These are phyloP conservation scores for Carex arenaria DNA, from an alignment of 202 grass and related monocot genomes.

Conservation along the genomic window DNA sequence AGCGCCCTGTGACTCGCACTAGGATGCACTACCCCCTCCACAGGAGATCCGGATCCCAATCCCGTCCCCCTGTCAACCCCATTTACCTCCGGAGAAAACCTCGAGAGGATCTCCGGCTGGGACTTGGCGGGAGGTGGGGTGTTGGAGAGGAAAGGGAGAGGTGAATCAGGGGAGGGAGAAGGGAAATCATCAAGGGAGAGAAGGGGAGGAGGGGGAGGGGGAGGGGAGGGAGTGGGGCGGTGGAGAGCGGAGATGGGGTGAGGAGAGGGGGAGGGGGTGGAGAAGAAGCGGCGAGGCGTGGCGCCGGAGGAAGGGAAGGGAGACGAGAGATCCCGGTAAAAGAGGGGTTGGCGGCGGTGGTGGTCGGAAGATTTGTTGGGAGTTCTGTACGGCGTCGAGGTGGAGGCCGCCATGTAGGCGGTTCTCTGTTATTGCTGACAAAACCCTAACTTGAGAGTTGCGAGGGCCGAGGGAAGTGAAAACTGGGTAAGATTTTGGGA, in stretches of 20 bases:
- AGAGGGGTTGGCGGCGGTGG: constrained; percentile 59
- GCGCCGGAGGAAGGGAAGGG: constrained; percentile 41
- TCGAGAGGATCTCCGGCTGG: constrained; percentile 19
- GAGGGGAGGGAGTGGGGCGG: constrained; percentile 22
- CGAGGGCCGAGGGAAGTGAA: not conserved
- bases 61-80: constrained; percentile 28
- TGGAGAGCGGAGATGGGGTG: constrained; percentile 52
- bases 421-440: not conserved
- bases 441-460: not conserved
- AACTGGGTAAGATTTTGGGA: not conserved
- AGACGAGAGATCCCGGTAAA: constrained; percentile 70
- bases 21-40: constrained; percentile 59
- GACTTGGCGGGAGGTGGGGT: constrained; percentile 19
- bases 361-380: constrained; percentile 30
- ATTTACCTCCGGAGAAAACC: constrained; percentile 36
- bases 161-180: constrained; percentile 33
- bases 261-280: constrained; percentile 62
- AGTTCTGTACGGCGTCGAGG: constrained; percentile 36
- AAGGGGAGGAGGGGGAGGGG: constrained; percentile 27
- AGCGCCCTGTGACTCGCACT: constrained; percentile 25
- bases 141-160: constrained; percentile 27
- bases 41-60: constrained; percentile 51
- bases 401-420: not conserved
- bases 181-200: constrained; percentile 24
- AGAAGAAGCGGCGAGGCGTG: constrained; percentile 26